A percentile compares a stretch with the other conserved stretches of the same genome.
phyloP scores from a whole-genome alignment of 257 asterid genomes.

The Nicotiana paniculata region DNA sequence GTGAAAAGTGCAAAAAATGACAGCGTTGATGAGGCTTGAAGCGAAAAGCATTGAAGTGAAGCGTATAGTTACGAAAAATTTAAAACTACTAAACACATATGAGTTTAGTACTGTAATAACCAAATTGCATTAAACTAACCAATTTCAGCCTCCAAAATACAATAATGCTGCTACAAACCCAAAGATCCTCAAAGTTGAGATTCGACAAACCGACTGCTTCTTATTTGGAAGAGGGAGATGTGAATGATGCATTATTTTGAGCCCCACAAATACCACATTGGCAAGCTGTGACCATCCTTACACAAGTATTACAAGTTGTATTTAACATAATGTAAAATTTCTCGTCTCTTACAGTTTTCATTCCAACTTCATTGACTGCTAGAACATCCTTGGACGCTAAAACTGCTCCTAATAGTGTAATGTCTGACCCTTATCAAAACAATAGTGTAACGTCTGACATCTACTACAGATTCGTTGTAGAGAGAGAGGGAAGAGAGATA shows the following conservation, averaged over 20 bases:
- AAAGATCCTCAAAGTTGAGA: constrained; percentile 1
- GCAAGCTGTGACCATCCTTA: neutral
- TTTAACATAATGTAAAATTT: neutral
- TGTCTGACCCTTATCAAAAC: neutral
- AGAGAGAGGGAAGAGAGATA: neutral
- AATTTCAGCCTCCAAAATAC: neutral
- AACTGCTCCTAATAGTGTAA: neutral
- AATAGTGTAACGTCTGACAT: neutral
- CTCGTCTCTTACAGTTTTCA: neutral
- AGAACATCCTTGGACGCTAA: neutral
- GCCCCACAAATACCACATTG: neutral
- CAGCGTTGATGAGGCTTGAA: neutral
- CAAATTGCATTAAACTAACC: neutral
- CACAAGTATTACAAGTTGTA: neutral
- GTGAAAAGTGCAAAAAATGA: neutral
- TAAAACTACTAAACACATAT: neutral
- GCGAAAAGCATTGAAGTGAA: neutral
- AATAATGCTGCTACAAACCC: neutral
- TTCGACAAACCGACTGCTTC: neutral
- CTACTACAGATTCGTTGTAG: neutral
- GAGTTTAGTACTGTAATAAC: neutral
- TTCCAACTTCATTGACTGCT: neutral
- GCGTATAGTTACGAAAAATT: neutral
- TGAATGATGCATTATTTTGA: neutral
- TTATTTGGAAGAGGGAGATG: neutral